A percentile compares a stretch with the other conserved stretches of the same genome.
Evolutionary conservation across 2,329 filamentous ascomycete genomes (phyloP).

Genomic region (Trichophyton benhamiae): DNA sequence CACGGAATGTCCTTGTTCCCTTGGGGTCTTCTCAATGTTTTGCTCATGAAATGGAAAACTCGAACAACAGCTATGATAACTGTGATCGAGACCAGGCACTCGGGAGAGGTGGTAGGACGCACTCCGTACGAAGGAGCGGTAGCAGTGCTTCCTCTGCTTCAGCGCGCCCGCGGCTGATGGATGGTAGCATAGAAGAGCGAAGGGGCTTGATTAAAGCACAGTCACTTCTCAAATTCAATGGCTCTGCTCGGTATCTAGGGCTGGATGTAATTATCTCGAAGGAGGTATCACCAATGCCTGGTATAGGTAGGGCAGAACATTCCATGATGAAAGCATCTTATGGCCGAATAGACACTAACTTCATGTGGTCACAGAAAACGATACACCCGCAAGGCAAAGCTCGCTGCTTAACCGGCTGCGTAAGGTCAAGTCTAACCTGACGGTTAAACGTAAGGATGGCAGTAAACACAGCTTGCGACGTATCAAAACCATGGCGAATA

Average conservation of each 20-base stretch:
- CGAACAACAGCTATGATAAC: slow-evolving; percentile 1
- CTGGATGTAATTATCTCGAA: neutral
- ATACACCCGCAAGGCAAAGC: neutral
- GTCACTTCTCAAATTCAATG: slow-evolving; percentile 21
- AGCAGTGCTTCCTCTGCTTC: slow-evolving; percentile 16
- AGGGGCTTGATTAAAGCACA: slow-evolving; percentile 12
- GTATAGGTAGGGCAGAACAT: neutral
- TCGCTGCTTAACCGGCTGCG: slow-evolving; percentile 22
- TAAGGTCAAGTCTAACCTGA: slow-evolving; percentile 25
- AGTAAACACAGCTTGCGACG: slow-evolving; percentile 22
- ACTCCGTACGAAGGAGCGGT: slow-evolving; percentile 9
- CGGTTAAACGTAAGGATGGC: slow-evolving; percentile 15
- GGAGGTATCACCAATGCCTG: neutral
- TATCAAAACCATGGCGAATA: slow-evolving; percentile 29
- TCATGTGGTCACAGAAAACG: neutral
- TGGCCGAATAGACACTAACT: neutral
- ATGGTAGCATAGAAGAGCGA: slow-evolving; percentile 16
- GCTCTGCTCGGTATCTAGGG: slow-evolving; percentile 9
- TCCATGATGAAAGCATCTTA: neutral
- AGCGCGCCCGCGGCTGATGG: slow-evolving; percentile 16
- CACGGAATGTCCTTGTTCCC: neutral
- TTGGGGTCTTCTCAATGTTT: slow-evolving; percentile 7
- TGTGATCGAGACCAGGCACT: neutral
- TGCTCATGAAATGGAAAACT: neutral
- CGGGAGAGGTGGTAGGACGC: too few species aligned